These are phyloP conservation scores for Termitomyces sp. DNA, from an alignment of 768 basidiomycete species.

Conservation along the genomic window DNA sequence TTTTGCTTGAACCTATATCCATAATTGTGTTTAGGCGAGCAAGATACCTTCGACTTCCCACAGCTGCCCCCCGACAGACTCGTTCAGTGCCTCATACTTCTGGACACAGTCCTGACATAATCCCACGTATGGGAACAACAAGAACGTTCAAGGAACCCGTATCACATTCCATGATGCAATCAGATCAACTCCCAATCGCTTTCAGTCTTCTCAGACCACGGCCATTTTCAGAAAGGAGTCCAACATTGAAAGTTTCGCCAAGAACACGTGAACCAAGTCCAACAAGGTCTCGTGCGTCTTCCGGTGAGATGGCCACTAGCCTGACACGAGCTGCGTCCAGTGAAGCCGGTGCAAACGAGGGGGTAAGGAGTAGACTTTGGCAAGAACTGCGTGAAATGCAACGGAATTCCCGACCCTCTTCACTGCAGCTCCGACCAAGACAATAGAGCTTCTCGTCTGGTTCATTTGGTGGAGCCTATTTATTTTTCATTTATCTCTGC, in stretches of 20 bases:
- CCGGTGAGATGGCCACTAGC: slow-evolving; percentile 14
- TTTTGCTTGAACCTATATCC: slow-evolving; percentile 4
- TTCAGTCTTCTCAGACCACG: slow-evolving; percentile 23
- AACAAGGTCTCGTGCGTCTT: slow-evolving; percentile 14
- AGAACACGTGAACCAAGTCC: slow-evolving; percentile 21
- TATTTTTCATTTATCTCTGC: slow-evolving; percentile 14
- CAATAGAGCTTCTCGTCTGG: slow-evolving; percentile 20
- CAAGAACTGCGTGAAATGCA: slow-evolving; percentile 50
- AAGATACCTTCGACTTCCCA: slow-evolving; percentile 73
- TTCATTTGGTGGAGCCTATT: slow-evolving; percentile 14
- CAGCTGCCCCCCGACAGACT: slow-evolving; percentile 38
- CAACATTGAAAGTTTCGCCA: slow-evolving; percentile 30
- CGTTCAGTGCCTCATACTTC: slow-evolving; percentile 2
- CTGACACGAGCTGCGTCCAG: slow-evolving; percentile 20
- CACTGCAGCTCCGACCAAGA: slow-evolving; percentile 35
- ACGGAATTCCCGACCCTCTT: slow-evolving; percentile 42
- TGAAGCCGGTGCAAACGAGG: slow-evolving; percentile 29
- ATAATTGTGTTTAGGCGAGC: slow-evolving; percentile 56
- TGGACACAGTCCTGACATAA: not conserved
- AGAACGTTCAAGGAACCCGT: slow-evolving; percentile 12
- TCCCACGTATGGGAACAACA: not conserved
- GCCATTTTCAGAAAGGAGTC: slow-evolving; percentile 34
- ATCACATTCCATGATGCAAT: slow-evolving; percentile 13
- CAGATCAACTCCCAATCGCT: slow-evolving; percentile 5
- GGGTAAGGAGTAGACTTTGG: slow-evolving; percentile 47